These are phyloP conservation scores for Metarhizium humberi DNA, from an alignment of 2,329 filamentous ascomycete species.

Conservation along the genomic window DNA sequence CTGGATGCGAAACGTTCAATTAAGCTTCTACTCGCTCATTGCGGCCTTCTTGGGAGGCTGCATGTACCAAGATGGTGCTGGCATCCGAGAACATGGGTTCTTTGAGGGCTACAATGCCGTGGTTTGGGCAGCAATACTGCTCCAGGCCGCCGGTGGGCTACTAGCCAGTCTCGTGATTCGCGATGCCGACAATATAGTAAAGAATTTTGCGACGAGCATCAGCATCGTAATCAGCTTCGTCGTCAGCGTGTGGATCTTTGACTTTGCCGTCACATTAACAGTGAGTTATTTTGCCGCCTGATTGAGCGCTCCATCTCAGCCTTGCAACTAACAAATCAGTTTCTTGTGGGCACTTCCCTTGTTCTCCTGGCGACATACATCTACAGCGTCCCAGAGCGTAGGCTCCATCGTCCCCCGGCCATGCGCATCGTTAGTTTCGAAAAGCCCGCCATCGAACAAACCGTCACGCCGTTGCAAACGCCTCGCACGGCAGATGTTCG, in stretches of 20 bases:
- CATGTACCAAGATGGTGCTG: slow-evolving; percentile 74
- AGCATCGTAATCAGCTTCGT: slow-evolving; percentile 83
- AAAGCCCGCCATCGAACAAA: slow-evolving; percentile 54
- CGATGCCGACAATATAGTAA: slow-evolving; percentile 62
- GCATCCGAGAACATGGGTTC: slow-evolving; percentile 77
- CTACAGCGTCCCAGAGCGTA: slow-evolving; percentile 61
- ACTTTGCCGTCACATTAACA: slow-evolving; percentile 61
- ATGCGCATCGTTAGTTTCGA: slow-evolving; percentile 67
- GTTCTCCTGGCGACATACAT: slow-evolving; percentile 79
- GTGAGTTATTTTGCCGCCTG: slow-evolving; percentile 42
- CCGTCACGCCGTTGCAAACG: slow-evolving; percentile 26
- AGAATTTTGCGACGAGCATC: slow-evolving; percentile 88
- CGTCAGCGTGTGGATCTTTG: slow-evolving; percentile 77
- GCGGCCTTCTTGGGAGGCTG: slow-evolving; percentile 82
- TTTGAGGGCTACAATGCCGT: slow-evolving; percentile 91
- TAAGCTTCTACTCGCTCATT: slow-evolving; percentile 90
- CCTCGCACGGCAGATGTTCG: slow-evolving; percentile 22
- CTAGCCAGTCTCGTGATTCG: slow-evolving; percentile 43
- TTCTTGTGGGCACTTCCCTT: slow-evolving; percentile 67
- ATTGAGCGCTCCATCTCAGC: background rate
- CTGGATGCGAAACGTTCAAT: slow-evolving; percentile 91
- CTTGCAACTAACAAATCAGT: slow-evolving; percentile 41
- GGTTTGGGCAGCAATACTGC: slow-evolving; percentile 75
- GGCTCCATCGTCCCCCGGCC: slow-evolving; percentile 46
- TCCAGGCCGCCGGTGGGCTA: slow-evolving; percentile 79